A percentile compares a stretch with the other conserved stretches of the same genome.
phyloP scores from a whole-genome alignment of 495 filamentous ascomycete species.

The Achaetomiella virescens region DNA sequence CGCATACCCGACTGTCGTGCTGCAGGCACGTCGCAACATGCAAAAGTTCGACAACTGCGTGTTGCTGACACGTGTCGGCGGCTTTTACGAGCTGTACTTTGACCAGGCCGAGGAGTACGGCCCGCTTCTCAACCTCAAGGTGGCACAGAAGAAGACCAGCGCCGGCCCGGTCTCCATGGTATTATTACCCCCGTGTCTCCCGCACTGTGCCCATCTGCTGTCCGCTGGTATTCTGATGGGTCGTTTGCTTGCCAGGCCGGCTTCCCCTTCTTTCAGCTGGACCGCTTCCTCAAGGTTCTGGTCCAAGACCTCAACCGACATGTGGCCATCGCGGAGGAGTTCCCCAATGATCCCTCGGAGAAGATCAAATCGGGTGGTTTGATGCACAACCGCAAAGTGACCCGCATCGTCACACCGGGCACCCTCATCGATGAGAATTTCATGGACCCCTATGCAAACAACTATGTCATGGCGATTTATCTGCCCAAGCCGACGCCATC shows the following conservation, averaged over 20 bases:
- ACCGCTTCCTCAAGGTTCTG: slow-evolving; percentile 83
- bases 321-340: slow-evolving; percentile 93
- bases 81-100: slow-evolving; percentile 97
- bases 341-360: slow-evolving; percentile 58
- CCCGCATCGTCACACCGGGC: slow-evolving; percentile 85
- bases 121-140: slow-evolving; percentile 80
- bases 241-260: slow-evolving; percentile 54
- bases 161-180: slow-evolving; percentile 77
- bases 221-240: slow-evolving; percentile 26
- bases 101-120: slow-evolving; percentile 85
- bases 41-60: slow-evolving; percentile 82
- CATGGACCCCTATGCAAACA: slow-evolving; percentile 85
- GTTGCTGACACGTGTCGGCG: slow-evolving; percentile 80
- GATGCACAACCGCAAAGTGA: slow-evolving; percentile 74
- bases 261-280: slow-evolving; percentile 87
- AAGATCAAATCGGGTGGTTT: slow-evolving; percentile 68
- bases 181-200: slow-evolving; percentile 15
- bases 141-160: slow-evolving; percentile 69
- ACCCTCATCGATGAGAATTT: slow-evolving; percentile 97
- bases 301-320: slow-evolving; percentile 85
- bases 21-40: slow-evolving; percentile 87
- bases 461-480: slow-evolving; percentile 79
- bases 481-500: slow-evolving; percentile 16
- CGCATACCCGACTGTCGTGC: slow-evolving; percentile 78
- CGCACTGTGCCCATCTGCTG: background rate